Base-by-base conservation (phyloP, 371 early-diverging fungal genomes). In the Umbelopsis sp. region DNA sequence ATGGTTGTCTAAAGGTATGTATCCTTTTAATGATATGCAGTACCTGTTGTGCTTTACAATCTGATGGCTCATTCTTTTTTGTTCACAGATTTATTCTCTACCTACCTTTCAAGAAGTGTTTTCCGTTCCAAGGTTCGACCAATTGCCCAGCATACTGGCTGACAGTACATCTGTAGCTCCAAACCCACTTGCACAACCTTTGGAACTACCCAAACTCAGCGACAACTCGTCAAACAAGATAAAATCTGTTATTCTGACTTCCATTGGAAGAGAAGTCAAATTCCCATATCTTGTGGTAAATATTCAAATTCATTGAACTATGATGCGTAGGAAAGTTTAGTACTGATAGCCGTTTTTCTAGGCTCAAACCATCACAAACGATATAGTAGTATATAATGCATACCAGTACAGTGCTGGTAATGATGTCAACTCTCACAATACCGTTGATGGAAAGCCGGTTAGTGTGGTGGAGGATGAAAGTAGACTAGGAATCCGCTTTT, bases 81-180 rank as follows among this genome's bases (percentile, higher is more conserved):
- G 7, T 48, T 48, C 6, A 6, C 48, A 92, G 82, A 82, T 95
- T 18, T 90, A 86, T 66, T 84, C 79, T 14, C 77, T 95, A 20
- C 93, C 93, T 4, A 90, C 88, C 38, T 88, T 94, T 57, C 77
- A 89, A 65, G 86, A 87, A 63, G 84, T 86, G 14, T 94, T 89
- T 71, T 69, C 68, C 41, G 82, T 85, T 57, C 85, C 92, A 16
- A 80, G 83, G n/a, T 92, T 95, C 66, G 87, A 88, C 68, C 73
- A 85, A 32, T 74, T 91, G 11, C 91, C 93, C 5, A 74, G 75
- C 12, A 70, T 91, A 1, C 69, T 93, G 7, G 71, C 75, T 0
- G 94, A 94, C 63, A 48, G 24, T 14, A 24, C 50, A 20, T 66
- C 25, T 65, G 72, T 32, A 63, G 22, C 65, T n/a, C 35, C 44